Evolutionary conservation across 2,329 filamentous ascomycete genomes (phyloP), one percentile per base, ranked within the genome.

Genomic region (Chaetothyriales sp.): DNA sequence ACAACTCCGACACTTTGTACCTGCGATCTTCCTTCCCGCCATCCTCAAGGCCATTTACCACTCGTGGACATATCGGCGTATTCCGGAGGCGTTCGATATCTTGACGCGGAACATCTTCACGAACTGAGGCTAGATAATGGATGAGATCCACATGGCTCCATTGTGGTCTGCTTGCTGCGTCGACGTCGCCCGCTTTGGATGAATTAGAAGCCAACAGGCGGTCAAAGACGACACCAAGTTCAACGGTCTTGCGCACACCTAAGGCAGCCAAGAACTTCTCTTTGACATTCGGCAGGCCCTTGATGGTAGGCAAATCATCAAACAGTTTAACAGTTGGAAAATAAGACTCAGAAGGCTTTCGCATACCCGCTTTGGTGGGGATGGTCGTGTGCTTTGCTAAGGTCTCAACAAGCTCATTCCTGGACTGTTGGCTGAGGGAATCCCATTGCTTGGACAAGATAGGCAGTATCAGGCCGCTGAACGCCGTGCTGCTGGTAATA

Each of bases 81-180:
- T 81, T 77, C 51, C 77, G 83, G 20, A 98, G 74, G 61, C 83
- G 85, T 57, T 79, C 80, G 50, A 95, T 76, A 64, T 98, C 92
- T 47, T 82, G 81, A 8, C 70, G 66, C 0, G 92, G 92, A 53
- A 98, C 95, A 59, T 98, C 92, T 49, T 85, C 79, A 53, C 79
- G 80, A 25, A 98, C 92, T 7, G 89, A 94, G 9, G 90, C 80
- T 44, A 98, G 77, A 60, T 98, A 98, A 60, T 88, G 90, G 66
- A 98, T 88, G 22, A 98, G 73, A 64, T 98, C 90, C 54, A 95
- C 81, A 63, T 96, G 90, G 52, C 87, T 95, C 86, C 86, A 95
- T 65, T 81, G 81, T 53, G 75, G 52, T 20, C 53, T 52, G 12
- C 50, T 20, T 39, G 32, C 15, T 39, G 32, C 32, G 22, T 28